Conservation (phyloP, 1,284 basidiomycete genomes). For the Retiboletus fuscus region DNA sequence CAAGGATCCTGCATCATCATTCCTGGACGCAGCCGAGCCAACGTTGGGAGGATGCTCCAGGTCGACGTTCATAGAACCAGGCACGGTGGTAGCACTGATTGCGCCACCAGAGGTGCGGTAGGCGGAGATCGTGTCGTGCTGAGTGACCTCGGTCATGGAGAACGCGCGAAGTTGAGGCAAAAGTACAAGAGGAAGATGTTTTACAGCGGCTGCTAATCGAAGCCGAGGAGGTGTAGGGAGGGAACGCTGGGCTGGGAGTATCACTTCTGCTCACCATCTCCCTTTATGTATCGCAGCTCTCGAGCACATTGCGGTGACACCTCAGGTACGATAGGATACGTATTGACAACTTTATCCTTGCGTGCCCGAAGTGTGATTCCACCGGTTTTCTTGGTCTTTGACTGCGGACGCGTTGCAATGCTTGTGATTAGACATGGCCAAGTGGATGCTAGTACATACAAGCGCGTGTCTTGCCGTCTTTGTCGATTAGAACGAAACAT, state of each 20-base stretch:
- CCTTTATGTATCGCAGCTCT: conserved; percentile 32
- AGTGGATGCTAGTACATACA: conserved; percentile 1
- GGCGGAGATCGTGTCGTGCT: conserved; percentile 13
- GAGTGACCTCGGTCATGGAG: conserved; percentile 18
- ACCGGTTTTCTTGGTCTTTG: conserved; percentile 14
- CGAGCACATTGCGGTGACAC: background rate
- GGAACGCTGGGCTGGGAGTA: conserved; percentile 9
- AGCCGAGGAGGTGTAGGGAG: conserved; percentile 12
- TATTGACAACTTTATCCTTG: no score
- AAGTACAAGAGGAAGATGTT: conserved; percentile 11
- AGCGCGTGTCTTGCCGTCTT: conserved; percentile 29
- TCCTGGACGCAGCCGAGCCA: conserved; percentile 1
- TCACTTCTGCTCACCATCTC: conserved; percentile 3
- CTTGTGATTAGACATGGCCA: conserved; percentile 25
- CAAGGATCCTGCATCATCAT: conserved; percentile 16
- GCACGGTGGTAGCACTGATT: background rate
- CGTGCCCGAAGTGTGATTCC: no score
- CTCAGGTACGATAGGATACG: no score
- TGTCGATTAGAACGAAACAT: conserved; percentile 21
- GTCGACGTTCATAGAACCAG: background rate
- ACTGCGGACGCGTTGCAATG: conserved; percentile 24
- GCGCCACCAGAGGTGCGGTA: background rate
- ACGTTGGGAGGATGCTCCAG: background rate
- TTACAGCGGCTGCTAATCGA: conserved; percentile 9
- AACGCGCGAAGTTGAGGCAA: conserved; percentile 1